Conservation (phyloP, 169 alveolate species). For the Cryptosporidium viatorum region DNA sequence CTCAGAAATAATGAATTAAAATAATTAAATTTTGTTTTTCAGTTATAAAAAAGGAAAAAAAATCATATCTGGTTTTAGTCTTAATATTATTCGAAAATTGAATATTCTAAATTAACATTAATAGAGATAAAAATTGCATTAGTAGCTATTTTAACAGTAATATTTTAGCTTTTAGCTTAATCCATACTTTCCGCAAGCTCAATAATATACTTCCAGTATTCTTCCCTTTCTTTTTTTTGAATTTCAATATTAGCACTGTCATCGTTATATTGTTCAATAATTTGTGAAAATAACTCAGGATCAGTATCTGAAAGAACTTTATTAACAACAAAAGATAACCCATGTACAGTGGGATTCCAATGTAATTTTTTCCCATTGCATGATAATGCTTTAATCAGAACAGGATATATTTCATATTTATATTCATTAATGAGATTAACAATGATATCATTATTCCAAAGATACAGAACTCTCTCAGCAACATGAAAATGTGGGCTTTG, state of each 20-base stretch:
- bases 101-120: not conserved
- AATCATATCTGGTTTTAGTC: not conserved
- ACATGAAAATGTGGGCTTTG: conserved; percentile 87
- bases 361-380: conserved; percentile 77
- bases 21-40: not conserved
- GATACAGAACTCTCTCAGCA: conserved; percentile 92
- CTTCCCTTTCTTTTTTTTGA: conserved; percentile 60
- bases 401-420: conserved; percentile 83
- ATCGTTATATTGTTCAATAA: conserved; percentile 33
- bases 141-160: not conserved
- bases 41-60: not conserved
- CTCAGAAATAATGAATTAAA: not conserved
- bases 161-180: not conserved
- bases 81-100: not conserved
- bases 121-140: not conserved
- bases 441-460: conserved; percentile 91
- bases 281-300: conserved; percentile 77
- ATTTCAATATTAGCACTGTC: conserved; percentile 32
- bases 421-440: conserved; percentile 85
- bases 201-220: conserved; percentile 62
- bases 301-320: conserved; percentile 79
- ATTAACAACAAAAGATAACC: conserved; percentile 79
- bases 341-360: conserved; percentile 83
- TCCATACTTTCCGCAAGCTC: conserved; percentile 71
- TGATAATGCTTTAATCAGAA: conserved; percentile 79